phyloP scores from a whole-genome alignment of 2,329 filamentous ascomycete genomes.

The Fusarium musae region DNA sequence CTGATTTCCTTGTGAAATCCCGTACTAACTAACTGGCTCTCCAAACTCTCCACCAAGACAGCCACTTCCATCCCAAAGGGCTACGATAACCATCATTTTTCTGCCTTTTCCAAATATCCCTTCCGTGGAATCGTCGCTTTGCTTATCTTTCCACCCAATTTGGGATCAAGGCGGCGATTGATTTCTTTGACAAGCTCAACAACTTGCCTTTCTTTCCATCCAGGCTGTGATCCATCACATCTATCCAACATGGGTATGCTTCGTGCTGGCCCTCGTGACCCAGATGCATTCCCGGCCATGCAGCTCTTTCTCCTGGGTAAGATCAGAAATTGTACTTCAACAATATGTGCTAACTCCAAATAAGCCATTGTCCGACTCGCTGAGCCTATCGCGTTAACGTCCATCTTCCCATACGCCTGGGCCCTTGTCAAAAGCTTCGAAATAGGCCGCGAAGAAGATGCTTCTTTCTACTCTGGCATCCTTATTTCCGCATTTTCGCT shows the following conservation, averaged over 20 bases:
- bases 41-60: constrained; percentile 13
- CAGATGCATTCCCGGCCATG: constrained; percentile 80
- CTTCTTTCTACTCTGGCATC: constrained; percentile 87
- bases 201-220: constrained; percentile 3
- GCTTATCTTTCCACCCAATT: not conserved
- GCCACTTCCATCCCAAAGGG: constrained; percentile 1
- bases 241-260: constrained; percentile 61
- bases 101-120: constrained; percentile 3
- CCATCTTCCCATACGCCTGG: constrained; percentile 94
- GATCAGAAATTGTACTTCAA: constrained; percentile 59
- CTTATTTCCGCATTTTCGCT: constrained; percentile 88
- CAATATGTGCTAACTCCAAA: constrained; percentile 21
- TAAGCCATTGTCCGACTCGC: constrained; percentile 90
- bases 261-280: constrained; percentile 65
- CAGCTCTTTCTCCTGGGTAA: constrained; percentile 88
- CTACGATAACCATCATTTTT: constrained; percentile 1
- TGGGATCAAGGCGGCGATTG: constrained; percentile 5
- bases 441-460: constrained; percentile 77
- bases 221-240: constrained; percentile 1
- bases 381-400: constrained; percentile 92
- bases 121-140: not conserved
- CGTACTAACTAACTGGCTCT: constrained; percentile 9
- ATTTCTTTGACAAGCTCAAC: constrained; percentile 4
- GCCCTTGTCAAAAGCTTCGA: constrained; percentile 81
- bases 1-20: constrained; percentile 25